Conservation (phyloP, 495 filamentous ascomycete species). For the Penicillium manginii region DNA sequence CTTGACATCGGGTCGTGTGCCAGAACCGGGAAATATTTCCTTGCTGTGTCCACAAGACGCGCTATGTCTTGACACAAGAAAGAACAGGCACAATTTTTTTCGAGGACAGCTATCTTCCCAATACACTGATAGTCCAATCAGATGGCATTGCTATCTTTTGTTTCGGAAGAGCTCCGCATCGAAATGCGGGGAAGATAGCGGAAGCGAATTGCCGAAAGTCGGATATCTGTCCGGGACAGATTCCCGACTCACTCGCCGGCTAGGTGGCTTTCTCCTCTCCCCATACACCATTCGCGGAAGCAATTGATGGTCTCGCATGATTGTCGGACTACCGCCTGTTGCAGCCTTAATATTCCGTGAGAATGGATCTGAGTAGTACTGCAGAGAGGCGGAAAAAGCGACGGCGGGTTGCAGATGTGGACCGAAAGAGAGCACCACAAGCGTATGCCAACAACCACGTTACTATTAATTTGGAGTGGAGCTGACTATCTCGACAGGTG, state of each 20-base stretch:
- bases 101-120: neutral
- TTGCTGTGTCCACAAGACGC: neutral
- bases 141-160: neutral
- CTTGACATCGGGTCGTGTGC: neutral
- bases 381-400: conserved; percentile 9
- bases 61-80: neutral
- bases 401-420: conserved; percentile 24
- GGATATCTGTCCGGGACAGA: neutral
- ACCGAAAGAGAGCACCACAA: conserved; percentile 26
- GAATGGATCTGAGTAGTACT: conserved; percentile 4
- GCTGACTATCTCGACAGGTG: conserved; percentile 12
- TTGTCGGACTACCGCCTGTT: neutral
- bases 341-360: neutral
- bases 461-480: neutral
- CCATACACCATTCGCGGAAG: neutral
- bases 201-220: neutral
- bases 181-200: conserved; percentile 11
- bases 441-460: conserved; percentile 18
- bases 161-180: neutral
- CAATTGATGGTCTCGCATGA: neutral
- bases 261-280: neutral
- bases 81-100: neutral
- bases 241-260: neutral
- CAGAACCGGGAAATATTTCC: neutral
- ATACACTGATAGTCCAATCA: neutral